Evolutionary conservation across 371 early-diverging fungal genomes (phyloP).

Genomic region (Syncephalastrum monosporum): DNA sequence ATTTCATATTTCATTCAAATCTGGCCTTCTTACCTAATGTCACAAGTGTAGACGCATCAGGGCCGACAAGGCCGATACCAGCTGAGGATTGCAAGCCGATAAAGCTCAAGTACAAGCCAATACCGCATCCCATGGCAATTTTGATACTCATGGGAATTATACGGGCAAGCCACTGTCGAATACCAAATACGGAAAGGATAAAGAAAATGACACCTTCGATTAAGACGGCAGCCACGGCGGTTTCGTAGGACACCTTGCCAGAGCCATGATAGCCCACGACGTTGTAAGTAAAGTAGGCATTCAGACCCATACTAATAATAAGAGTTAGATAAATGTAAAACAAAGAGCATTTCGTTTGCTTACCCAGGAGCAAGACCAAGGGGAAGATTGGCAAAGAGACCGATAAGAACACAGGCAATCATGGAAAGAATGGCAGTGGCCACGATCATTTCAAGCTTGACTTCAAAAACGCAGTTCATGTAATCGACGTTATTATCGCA

Average conservation of each 20-base stretch:
- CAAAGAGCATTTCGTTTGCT: not conserved
- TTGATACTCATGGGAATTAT: constrained; percentile 73
- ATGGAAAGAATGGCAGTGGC: constrained; percentile 69
- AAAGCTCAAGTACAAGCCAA: constrained; percentile 74
- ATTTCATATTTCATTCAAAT: not conserved
- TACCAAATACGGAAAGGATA: constrained; percentile 66
- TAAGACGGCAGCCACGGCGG: constrained; percentile 76
- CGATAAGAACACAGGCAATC: constrained; percentile 68
- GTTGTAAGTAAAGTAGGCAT: constrained; percentile 80
- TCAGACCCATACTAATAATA: constrained; percentile 66
- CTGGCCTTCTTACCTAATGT: constrained; percentile 40
- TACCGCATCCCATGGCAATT: constrained; percentile 74
- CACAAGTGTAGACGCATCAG: constrained; percentile 64
- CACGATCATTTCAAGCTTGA: constrained; percentile 70
- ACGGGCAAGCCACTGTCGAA: constrained; percentile 78
- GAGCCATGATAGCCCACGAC: constrained; percentile 78
- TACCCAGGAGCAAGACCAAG: constrained; percentile 74
- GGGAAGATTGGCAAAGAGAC: constrained; percentile 73
- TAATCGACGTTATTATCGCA: constrained; percentile 55
- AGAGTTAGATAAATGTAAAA: not conserved
- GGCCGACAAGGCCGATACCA: constrained; percentile 72
- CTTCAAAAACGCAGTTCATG: constrained; percentile 55
- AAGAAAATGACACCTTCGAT: constrained; percentile 80
- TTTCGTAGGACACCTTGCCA: constrained; percentile 66
- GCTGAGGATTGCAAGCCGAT: constrained; percentile 76